Conservation (phyloP, 495 filamentous ascomycete genomes). For the Margaritispora aquatica region DNA sequence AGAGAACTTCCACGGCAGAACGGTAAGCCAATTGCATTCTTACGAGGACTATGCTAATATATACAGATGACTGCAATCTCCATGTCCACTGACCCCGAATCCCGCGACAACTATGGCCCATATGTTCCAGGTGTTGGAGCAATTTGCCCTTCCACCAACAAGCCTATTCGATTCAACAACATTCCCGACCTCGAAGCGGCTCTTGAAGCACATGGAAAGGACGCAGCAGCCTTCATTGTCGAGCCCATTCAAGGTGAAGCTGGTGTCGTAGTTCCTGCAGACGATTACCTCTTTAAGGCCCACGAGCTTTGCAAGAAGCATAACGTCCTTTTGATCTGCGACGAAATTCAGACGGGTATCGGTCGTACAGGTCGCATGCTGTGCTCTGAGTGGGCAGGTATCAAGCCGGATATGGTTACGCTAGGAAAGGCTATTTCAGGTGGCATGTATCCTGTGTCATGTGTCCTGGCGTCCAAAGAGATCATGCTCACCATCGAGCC, state of each 20-base stretch:
- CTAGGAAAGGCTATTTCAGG: constrained; percentile 97
- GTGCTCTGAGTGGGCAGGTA: constrained; percentile 88
- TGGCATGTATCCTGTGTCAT: constrained; percentile 97
- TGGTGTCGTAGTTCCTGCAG: constrained; percentile 91
- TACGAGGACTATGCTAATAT: constrained; percentile 14
- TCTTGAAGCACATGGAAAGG: constrained; percentile 71
- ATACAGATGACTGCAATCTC: constrained; percentile 86
- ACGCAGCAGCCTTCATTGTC: constrained; percentile 89
- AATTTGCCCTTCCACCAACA: constrained; percentile 66
- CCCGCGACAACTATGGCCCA: constrained; percentile 92
- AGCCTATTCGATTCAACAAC: constrained; percentile 78
- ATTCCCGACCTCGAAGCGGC: constrained; percentile 73
- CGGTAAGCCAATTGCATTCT: constrained; percentile 48
- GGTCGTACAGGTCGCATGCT: constrained; percentile 90
- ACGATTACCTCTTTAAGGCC: constrained; percentile 79
- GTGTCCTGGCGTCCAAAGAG: constrained; percentile 81
- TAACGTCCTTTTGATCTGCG: constrained; percentile 91
- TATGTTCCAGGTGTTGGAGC: constrained; percentile 87
- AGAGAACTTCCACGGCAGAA: constrained; percentile 96
- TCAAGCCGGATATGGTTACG: constrained; percentile 92
- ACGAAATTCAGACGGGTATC: constrained; percentile 98
- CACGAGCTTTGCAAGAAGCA: constrained; percentile 84
- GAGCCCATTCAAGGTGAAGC: constrained; percentile 99
- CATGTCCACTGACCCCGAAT: constrained; percentile 91
- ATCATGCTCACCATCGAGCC: constrained; percentile 98